These are phyloP conservation scores for Vitellaria paradoxa DNA, from an alignment of 179 eudicot species.

Conservation along the genomic window DNA sequence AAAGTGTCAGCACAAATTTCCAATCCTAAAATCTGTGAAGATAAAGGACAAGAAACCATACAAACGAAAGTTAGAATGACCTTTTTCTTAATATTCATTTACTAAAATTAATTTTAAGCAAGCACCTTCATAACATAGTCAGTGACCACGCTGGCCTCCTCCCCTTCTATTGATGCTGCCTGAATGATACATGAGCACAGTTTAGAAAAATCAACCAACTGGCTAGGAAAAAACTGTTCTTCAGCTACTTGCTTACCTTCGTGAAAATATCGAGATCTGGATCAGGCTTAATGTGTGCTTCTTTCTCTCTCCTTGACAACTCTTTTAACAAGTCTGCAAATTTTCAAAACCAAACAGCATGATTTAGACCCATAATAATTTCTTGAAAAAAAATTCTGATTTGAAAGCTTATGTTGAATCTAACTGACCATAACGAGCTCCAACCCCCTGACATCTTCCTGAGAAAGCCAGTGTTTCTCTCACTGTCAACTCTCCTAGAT, in stretches of 20 bases:
- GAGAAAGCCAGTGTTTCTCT: constrained; percentile 40
- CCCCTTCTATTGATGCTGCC: constrained; percentile 31
- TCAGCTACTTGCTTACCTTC: constrained; percentile 22
- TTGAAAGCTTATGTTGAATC: background rate
- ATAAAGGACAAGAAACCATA: background rate
- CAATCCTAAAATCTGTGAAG: constrained; percentile 66
- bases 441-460: constrained; percentile 42
- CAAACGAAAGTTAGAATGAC: too few species aligned
- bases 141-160: constrained; percentile 28
- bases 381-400: too few species aligned
- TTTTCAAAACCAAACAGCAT: background rate
- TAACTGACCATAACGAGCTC: constrained; percentile 36
- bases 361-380: background rate
- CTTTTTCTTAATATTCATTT: background rate
- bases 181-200: background rate
- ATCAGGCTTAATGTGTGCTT: constrained; percentile 38
- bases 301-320: constrained; percentile 32
- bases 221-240: too few species aligned
- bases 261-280: constrained; percentile 31
- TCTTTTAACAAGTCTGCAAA: constrained; percentile 37
- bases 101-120: background rate
- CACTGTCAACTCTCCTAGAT: constrained; percentile 38
- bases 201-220: background rate
- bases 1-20: constrained; percentile 86
- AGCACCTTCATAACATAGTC: constrained; percentile 34